Percentiles rank a stretch among this genome's conserved stretches.
Conservation (phyloP, 768 basidiomycete genomes). For the Termitomyces sp. region DNA sequence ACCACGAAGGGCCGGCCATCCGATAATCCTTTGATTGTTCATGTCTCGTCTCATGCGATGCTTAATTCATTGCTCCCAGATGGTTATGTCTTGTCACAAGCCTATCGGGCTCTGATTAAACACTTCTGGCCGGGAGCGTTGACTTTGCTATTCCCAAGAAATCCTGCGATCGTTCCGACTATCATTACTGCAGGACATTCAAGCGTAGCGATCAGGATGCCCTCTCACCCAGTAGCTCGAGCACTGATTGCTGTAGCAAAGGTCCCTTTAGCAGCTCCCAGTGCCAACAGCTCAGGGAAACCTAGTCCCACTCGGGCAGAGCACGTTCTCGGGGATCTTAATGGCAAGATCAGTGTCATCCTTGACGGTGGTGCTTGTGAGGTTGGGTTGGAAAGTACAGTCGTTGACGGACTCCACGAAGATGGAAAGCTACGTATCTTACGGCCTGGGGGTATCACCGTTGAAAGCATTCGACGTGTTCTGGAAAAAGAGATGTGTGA, state of each 20-base stretch:
- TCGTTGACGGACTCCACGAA: conserved; percentile 78
- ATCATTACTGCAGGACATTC: conserved; percentile 76
- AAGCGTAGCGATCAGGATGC: conserved; percentile 90
- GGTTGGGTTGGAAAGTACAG: conserved; percentile 94
- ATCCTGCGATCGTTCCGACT: conserved; percentile 55
- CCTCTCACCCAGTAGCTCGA: conserved; percentile 88
- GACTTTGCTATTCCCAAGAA: conserved; percentile 84
- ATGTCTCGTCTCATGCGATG: conserved; percentile 86
- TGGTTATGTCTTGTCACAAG: conserved; percentile 49
- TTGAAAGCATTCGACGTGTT: conserved; percentile 74
- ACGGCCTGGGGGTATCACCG: conserved; percentile 88
- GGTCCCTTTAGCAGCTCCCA: conserved; percentile 86
- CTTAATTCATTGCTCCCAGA: conserved; percentile 68
- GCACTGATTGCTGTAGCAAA: conserved; percentile 76
- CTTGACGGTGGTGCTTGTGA: conserved; percentile 90
- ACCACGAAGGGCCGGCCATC: conserved; percentile 85
- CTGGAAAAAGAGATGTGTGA: conserved; percentile 38
- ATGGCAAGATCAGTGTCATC: conserved; percentile 69
- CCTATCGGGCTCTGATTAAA: conserved; percentile 72
- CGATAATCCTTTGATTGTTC: conserved; percentile 97
- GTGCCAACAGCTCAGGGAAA: conserved; percentile 91
- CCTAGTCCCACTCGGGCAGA: conserved; percentile 89
- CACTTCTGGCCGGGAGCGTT: conserved; percentile 95
- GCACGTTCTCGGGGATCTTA: conserved; percentile 79
- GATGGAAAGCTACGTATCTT: conserved; percentile 79